phyloP scores from a whole-genome alignment of 2,329 filamentous ascomycete genomes.

The Aureobasidium lini region DNA sequence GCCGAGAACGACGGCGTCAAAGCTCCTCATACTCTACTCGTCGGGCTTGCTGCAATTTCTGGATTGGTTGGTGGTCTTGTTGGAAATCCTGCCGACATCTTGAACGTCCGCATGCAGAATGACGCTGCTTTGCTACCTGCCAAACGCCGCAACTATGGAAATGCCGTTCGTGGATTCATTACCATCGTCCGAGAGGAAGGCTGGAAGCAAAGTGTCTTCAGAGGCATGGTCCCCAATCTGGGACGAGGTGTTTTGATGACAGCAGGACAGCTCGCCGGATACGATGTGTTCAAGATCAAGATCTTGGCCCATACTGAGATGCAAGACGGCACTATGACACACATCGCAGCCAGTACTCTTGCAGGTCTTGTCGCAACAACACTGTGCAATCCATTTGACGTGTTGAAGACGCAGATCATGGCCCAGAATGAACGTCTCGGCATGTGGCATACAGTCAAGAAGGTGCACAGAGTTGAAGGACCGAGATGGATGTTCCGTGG shows the following conservation, averaged over 20 bases:
- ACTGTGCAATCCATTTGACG: constrained; percentile 76
- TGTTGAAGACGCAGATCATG: constrained; percentile 87
- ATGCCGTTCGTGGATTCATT: constrained; percentile 78
- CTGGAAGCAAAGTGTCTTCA: constrained; percentile 59
- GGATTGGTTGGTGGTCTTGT: constrained; percentile 83
- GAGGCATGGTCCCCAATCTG: constrained; percentile 78
- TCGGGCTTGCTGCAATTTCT: constrained; percentile 73
- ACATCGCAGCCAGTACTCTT: constrained; percentile 69
- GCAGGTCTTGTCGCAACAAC: constrained; percentile 80
- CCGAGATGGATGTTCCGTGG: constrained; percentile 81
- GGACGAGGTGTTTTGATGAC: constrained; percentile 82
- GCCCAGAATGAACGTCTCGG: constrained; percentile 48
- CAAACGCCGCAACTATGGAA: constrained; percentile 77
- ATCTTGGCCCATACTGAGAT: constrained; percentile 61
- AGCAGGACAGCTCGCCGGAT: constrained; percentile 72
- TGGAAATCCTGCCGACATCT: constrained; percentile 89
- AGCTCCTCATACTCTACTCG: constrained; percentile 67
- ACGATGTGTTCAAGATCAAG: constrained; percentile 71
- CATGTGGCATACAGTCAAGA: constrained; percentile 53
- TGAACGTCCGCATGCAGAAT: constrained; percentile 98
- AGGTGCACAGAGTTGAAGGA: constrained; percentile 65
- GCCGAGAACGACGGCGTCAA: constrained; percentile 45
- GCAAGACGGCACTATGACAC: constrained; percentile 61
- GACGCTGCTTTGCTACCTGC: constrained; percentile 67
- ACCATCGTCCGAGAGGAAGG: constrained; percentile 88